A percentile compares a stretch with the other conserved stretches of the same genome.
phyloP scores from a whole-genome alignment of 768 basidiomycete species.

The Tricholoma hemisulphureum region DNA sequence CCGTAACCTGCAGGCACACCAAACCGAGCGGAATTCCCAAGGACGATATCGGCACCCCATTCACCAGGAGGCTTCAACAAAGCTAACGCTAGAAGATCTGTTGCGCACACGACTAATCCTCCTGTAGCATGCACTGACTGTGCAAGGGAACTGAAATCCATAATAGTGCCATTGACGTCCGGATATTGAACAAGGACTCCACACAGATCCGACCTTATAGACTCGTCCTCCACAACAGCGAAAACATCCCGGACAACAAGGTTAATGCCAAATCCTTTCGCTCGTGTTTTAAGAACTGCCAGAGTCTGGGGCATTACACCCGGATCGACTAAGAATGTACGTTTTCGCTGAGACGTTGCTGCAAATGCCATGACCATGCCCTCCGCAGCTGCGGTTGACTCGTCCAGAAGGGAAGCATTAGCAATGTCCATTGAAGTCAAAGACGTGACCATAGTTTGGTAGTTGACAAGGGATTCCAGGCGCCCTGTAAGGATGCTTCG shows the following conservation, averaged over 20 bases:
- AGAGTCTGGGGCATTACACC: slow-evolving; percentile 87
- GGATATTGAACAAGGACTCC: slow-evolving; percentile 95
- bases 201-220: slow-evolving; percentile 62
- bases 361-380: slow-evolving; percentile 95
- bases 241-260: slow-evolving; percentile 66
- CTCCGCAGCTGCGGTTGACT: slow-evolving; percentile 93
- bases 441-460: slow-evolving; percentile 94
- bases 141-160: slow-evolving; percentile 67
- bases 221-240: slow-evolving; percentile 49
- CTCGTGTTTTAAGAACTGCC: slow-evolving; percentile 84
- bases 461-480: slow-evolving; percentile 94
- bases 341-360: slow-evolving; percentile 65
- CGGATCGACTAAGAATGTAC: slow-evolving; percentile 80
- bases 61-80: slow-evolving; percentile 95
- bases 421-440: slow-evolving; percentile 94
- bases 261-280: slow-evolving; percentile 90
- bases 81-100: slow-evolving; percentile 90
- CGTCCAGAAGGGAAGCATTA: slow-evolving; percentile 93
- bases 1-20: slow-evolving; percentile 98
- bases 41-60: slow-evolving; percentile 96
- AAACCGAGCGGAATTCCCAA: slow-evolving; percentile 95
- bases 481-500: slow-evolving; percentile 57
- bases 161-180: slow-evolving; percentile 80
- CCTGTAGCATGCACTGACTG: slow-evolving; percentile 67
- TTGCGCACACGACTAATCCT: slow-evolving; percentile 84